Conservation (phyloP, 768 basidiomycete genomes). For the Chalciporus chontae region DNA sequence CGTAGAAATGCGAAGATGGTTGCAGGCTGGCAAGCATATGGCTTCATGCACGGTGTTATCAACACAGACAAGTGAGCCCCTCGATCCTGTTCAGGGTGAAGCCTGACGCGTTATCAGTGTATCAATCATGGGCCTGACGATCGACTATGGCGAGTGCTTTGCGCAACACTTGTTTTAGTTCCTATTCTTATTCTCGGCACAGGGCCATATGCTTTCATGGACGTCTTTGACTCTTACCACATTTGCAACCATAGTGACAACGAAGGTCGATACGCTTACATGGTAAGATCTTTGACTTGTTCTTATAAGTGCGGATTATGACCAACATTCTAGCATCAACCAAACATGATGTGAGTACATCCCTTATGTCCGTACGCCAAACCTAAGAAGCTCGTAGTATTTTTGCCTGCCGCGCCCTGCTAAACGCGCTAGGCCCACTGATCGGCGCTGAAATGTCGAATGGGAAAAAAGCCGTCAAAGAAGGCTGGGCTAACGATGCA, state of each 20-base stretch:
- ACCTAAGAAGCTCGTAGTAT: constrained; percentile 40
- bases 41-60: constrained; percentile 95
- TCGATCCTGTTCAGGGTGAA: background rate
- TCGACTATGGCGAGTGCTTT: constrained; percentile 58
- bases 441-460: constrained; percentile 75
- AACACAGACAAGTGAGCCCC: constrained; percentile 88
- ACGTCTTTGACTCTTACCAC: constrained; percentile 78
- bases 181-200: constrained; percentile 3
- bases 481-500: constrained; percentile 62
- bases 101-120: constrained; percentile 43
- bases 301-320: background rate
- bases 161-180: background rate
- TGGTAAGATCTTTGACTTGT: constrained; percentile 27
- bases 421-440: constrained; percentile 77
- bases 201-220: constrained; percentile 96
- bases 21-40: constrained; percentile 92
- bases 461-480: constrained; percentile 42
- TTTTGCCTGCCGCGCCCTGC: constrained; percentile 75
- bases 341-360: constrained; percentile 67
- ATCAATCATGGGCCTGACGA: constrained; percentile 70
- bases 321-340: constrained; percentile 51
- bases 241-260: constrained; percentile 91
- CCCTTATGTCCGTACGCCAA: background rate
- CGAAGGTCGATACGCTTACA: constrained; percentile 74
- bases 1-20: constrained; percentile 89